Base-by-base conservation (phyloP, 495 filamentous ascomycete species). In the Penicillium cataractarum region DNA sequence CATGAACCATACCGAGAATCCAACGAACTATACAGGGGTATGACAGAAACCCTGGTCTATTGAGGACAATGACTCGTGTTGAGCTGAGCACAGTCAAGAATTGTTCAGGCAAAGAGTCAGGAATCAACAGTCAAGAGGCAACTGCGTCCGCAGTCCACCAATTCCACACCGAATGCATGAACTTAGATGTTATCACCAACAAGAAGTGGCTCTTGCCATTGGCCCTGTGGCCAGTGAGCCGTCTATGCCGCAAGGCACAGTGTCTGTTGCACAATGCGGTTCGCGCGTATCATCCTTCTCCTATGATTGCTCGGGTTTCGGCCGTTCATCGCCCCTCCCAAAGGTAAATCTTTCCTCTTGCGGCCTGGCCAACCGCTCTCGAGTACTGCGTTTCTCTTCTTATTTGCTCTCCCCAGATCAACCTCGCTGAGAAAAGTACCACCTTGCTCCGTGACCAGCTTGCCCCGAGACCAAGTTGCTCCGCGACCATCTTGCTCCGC, bases 241-340 rank as follows among this genome's bases (percentile, higher is more conserved):
- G 22, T 29, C 6, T 13, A 3, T 7, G 24, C 8, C 42, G 13
- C 6, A 21, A 46, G 7, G 42, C 21, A 39, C 35, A n/a, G 8
- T 9, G 29, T 31, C 29, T 31, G 29, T 3, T 31, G 24, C 29
- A n/a, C 17, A n/a, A 58, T 50, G 55, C 55, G 51, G 27, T 42
- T 66, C 60, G 64, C 60, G 56, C 35, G 59, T 62, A 24, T 57
- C 42, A 26, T 31, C 31, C 26, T 33, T 54, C 22, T n/a, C 35
- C 12, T 44, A n/a, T 63, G 57, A 58, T 63, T 67, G 61, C 42
- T 24, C 29, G 19, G 19, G 39, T 64, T 60, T 49, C 44, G 29
- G 10, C 35, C 39, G 46, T 27, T 50, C 46, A 49, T 35, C 31
- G 24, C 50, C 59, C 52, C 37, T 13, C 57, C n/a, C 13, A 13